Evolutionary conservation across 805 yeast species (phyloP).

Genomic region (Hanseniaspora lindneri): DNA sequence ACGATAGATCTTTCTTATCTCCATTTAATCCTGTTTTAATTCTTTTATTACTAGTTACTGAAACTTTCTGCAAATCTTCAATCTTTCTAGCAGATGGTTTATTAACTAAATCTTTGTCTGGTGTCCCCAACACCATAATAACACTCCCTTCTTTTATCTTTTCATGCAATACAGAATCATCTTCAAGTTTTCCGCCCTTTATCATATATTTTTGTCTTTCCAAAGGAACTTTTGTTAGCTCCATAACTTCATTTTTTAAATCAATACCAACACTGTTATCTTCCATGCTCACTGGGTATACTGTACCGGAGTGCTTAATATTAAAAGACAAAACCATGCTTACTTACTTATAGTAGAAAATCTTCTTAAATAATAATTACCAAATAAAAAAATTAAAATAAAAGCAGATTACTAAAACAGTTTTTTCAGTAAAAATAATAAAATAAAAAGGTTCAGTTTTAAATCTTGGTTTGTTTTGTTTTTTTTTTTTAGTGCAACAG

Average conservation of each 20-base stretch:
- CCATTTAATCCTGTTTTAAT: slow-evolving; percentile 2
- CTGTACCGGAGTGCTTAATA: slow-evolving; percentile 60
- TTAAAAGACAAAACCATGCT: too few species aligned
- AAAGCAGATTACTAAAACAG: background rate
- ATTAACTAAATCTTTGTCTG: slow-evolving; percentile 47
- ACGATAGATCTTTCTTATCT: slow-evolving; percentile 38
- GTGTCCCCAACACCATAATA: slow-evolving; percentile 86
- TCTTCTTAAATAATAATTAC: too few species aligned
- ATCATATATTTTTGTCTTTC: slow-evolving; percentile 82
- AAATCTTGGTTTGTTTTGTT: too few species aligned
- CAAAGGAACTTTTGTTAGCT: slow-evolving; percentile 70
- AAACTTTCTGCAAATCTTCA: slow-evolving; percentile 4
- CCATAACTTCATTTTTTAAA: slow-evolving; percentile 55
- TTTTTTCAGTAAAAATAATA: background rate
- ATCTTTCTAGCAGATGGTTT: slow-evolving; percentile 31
- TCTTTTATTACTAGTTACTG: slow-evolving; percentile 3
- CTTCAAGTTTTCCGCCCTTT: slow-evolving; percentile 77
- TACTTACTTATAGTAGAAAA: too few species aligned
- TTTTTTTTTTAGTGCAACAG: too few species aligned
- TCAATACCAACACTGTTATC: slow-evolving; percentile 36
- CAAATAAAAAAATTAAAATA: too few species aligned
- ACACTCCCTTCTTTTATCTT: slow-evolving; percentile 55
- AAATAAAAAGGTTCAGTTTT: too few species aligned
- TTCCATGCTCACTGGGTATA: slow-evolving; percentile 37
- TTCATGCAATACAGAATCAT: slow-evolving; percentile 39